A percentile compares a stretch with the other conserved stretches of the same genome.
phyloP scores from a whole-genome alignment of 208 protist genomes.

The Wallacemonas collosoma region DNA sequence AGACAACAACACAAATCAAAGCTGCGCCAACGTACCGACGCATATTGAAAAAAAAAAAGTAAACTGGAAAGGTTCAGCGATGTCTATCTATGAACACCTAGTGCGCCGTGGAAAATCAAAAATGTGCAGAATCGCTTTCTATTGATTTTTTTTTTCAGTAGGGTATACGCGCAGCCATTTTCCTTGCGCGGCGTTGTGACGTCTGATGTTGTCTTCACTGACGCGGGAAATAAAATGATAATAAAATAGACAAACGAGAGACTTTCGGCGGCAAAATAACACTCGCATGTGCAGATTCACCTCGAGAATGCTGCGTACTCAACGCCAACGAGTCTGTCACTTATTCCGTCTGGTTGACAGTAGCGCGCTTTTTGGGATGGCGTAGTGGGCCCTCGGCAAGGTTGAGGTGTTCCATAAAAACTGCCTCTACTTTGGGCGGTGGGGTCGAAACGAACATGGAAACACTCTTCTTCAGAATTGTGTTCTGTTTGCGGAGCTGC shows the following conservation, averaged over 20 bases:
- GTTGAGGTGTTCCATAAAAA: slow-evolving; percentile 78
- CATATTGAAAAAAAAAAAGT: slow-evolving; percentile 6
- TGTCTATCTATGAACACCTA: too few relatives aligned
- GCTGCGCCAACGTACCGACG: too few relatives aligned
- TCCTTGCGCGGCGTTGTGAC: too few relatives aligned
- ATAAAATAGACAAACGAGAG: too few relatives aligned
- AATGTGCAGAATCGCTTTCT: background rate
- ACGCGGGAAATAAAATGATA: too few relatives aligned
- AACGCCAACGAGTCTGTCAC: background rate
- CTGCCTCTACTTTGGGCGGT: slow-evolving; percentile 51
- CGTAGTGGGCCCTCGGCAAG: slow-evolving; percentile 77
- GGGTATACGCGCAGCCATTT: too few relatives aligned
- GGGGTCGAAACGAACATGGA: slow-evolving; percentile 62
- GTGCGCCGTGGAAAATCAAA: too few relatives aligned
- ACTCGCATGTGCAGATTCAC: too few relatives aligned
- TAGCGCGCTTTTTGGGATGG: slow-evolving; percentile 71
- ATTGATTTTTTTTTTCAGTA: too few relatives aligned
- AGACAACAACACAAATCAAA: background rate
- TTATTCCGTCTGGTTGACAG: slow-evolving; percentile 6
- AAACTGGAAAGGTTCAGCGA: background rate
- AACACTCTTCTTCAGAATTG: slow-evolving; percentile 72
- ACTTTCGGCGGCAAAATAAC: too few relatives aligned
- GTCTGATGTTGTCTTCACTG: too few relatives aligned
- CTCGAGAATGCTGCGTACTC: too few relatives aligned
- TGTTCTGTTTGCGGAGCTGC: slow-evolving; percentile 67